A percentile compares a stretch with the other conserved stretches of the same genome.
Conservation (phyloP, 106 monocot species). For the Dactylorhiza incarnata region DNA sequence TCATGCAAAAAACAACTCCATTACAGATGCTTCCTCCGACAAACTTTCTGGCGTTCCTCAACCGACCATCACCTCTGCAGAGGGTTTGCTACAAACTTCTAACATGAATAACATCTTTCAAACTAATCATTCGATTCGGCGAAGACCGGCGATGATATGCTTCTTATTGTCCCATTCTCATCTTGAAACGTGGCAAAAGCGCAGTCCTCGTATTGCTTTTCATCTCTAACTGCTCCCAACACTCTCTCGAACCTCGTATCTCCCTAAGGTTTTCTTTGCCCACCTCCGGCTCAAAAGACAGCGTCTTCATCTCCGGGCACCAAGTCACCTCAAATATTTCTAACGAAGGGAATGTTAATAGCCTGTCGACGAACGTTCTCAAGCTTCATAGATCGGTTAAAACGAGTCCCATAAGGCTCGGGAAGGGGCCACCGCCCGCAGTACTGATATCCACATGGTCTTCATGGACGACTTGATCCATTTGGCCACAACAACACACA, state of each 20-base stretch:
- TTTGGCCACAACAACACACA: neutral
- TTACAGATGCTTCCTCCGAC: no score
- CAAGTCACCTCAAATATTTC: neutral
- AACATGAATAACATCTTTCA: neutral
- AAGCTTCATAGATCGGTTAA: neutral
- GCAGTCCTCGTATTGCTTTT: neutral
- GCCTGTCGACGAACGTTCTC: neutral
- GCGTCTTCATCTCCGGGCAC: neutral
- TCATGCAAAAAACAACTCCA: no score
- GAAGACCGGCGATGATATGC: no score
- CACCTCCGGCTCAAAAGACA: neutral
- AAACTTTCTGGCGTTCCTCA: no score
- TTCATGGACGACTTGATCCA: neutral
- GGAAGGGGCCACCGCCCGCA: neutral
- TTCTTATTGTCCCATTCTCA: neutral
- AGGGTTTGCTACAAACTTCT: no score
- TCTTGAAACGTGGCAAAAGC: neutral
- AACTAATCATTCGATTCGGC: neutral
- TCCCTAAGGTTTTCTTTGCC: neutral
- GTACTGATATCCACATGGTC: neutral
- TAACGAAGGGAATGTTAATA: neutral
- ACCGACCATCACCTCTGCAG: no score
- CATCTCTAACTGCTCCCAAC: neutral
- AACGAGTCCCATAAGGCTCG: neutral
- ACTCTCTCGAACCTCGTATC: neutral